A percentile compares a stretch with the other conserved stretches of the same genome.
phyloP scores from a whole-genome alignment of 164 flowering plant species.

The Sextonia rubra region DNA sequence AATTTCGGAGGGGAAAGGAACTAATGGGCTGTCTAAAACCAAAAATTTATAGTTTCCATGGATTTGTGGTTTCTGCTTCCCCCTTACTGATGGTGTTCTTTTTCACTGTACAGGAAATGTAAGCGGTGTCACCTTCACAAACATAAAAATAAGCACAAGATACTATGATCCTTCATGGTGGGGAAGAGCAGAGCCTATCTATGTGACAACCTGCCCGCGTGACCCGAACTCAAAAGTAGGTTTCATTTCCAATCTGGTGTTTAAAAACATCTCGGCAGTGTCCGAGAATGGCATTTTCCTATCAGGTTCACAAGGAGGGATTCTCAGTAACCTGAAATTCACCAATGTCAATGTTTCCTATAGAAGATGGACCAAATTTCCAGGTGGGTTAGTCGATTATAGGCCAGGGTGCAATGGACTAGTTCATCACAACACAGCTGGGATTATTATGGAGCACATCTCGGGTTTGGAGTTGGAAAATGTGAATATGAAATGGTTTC shows the following conservation, averaged over 20 bases:
- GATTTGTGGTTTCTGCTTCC: background rate
- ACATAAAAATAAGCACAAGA: slow-evolving; percentile 83
- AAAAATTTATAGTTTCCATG: background rate
- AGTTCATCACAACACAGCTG: slow-evolving; percentile 73
- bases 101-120: slow-evolving; percentile 59
- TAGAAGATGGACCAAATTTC: slow-evolving; percentile 68
- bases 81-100: background rate
- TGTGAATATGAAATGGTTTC: slow-evolving; percentile 77
- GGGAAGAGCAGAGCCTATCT: slow-evolving; percentile 98
- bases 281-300: slow-evolving; percentile 90
- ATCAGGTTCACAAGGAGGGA: slow-evolving; percentile 62
- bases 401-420: slow-evolving; percentile 93
- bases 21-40: background rate
- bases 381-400: slow-evolving; percentile 69
- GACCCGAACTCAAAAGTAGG: slow-evolving; percentile 49
- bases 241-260: slow-evolving; percentile 57
- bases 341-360: slow-evolving; percentile 57
- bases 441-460: slow-evolving; percentile 82
- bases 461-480: slow-evolving; percentile 62
- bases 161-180: slow-evolving; percentile 96
- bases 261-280: slow-evolving; percentile 62
- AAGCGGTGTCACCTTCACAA: slow-evolving; percentile 76
- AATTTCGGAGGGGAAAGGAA: background rate
- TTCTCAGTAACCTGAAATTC: slow-evolving; percentile 57
- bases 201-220: slow-evolving; percentile 80